Evolutionary conservation across 441 rosid genomes (phyloP), one percentile per base, ranked within the genome.

Genomic region (Euphorbia celastroides): DNA sequence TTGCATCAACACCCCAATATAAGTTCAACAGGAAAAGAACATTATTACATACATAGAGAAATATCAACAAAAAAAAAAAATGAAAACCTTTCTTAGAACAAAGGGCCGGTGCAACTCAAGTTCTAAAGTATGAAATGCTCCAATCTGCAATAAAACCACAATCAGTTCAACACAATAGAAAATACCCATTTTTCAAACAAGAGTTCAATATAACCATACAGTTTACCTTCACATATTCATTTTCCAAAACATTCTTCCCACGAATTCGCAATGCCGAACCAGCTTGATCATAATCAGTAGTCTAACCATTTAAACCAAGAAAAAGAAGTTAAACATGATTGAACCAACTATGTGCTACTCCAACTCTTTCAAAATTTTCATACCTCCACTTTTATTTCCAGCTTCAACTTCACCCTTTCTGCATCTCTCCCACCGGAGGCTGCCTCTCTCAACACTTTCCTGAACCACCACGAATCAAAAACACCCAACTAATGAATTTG

Each of bases 321-420:
- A 46, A 5, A 28, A 41, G 9, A 9, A 17, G 14, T 6, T 22
- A n/a, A 26, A 8, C 26, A n/a, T n/a, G 23, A 52, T 19, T 44
- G 23, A 41, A 8, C 31, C 27, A 56, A 56, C 26, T 17, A 66
- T 36, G 17, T 54, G 14, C 41, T 66, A 7, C 11, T 38, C 20
- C 0, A 31, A 4, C 31, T 1, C 23, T 34, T 30, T 3, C 42
- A 11, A 30, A 25, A 34, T 26, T 52, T 14, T 17, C 11, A 20
- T 78, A 91, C 99, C 97, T 93, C 89, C 46, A 91, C 97, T 84
- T 76, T 79, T 23, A 93, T 84, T 83, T 93, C 93, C 72, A 93
- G 72, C 81, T 89, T 91, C 70, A 93, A 81, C 79, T 77, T 81
- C 48, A 91, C 77, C 10, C 97, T 88, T 67, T 91, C 96, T 0